phyloP scores from a whole-genome alignment of 768 basidiomycete genomes.

The Symmetrospora coprosmae region DNA sequence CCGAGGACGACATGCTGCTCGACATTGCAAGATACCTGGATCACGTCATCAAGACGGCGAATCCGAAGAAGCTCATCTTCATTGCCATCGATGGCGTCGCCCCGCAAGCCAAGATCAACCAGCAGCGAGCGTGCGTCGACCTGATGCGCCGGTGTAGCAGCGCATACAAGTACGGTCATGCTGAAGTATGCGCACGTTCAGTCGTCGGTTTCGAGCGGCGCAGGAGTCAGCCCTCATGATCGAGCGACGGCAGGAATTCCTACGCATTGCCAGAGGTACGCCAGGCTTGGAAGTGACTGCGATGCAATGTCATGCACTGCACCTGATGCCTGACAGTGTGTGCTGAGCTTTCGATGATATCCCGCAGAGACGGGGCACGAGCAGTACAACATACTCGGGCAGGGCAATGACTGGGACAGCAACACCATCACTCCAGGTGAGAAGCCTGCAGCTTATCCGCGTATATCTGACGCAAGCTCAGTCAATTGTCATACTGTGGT shows the following conservation, averaged over 20 bases:
- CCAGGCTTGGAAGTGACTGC: neutral
- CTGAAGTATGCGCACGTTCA: neutral
- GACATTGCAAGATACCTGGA: slow-evolving; percentile 4
- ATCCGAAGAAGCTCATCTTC: slow-evolving; percentile 10
- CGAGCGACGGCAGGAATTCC: slow-evolving; percentile 1
- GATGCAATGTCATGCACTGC: neutral
- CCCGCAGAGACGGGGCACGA: neutral
- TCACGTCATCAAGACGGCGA: slow-evolving; percentile 11
- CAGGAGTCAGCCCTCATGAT: neutral
- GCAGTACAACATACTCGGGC: neutral
- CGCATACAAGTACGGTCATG: neutral
- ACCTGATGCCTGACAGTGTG: too few species aligned
- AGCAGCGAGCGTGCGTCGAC: slow-evolving; percentile 4
- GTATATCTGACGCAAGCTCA: neutral
- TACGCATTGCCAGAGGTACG: neutral
- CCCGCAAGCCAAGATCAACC: slow-evolving; percentile 17
- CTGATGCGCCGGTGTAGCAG: neutral
- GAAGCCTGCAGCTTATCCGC: neutral
- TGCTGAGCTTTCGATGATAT: too few species aligned
- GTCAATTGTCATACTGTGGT: neutral
- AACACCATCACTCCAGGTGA: slow-evolving; percentile 17
- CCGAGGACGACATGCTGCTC: slow-evolving; percentile 16
- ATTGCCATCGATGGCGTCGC: slow-evolving; percentile 22
- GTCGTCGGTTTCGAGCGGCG: slow-evolving; percentile 9
- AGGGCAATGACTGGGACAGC: neutral